Conservation (phyloP, 164 flowering plant genomes). For the Vitis rupestris region DNA sequence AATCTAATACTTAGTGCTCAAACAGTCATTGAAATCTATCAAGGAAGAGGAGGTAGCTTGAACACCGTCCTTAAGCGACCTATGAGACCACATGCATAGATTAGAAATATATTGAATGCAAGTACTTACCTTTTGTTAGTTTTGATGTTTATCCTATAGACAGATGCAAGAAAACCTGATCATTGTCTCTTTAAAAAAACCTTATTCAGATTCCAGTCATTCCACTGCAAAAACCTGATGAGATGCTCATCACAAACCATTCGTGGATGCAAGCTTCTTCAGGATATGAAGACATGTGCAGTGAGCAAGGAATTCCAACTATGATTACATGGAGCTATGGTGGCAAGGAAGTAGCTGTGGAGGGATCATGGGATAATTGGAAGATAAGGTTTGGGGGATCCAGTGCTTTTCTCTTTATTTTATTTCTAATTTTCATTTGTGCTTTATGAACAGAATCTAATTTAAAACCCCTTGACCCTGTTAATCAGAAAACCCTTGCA, state of each 20-base stretch:
- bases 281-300: slow-evolving; percentile 49
- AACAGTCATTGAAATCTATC: no score
- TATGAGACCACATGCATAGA: no score
- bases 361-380: slow-evolving; percentile 97
- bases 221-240: slow-evolving; percentile 79
- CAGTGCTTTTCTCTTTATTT: neutral
- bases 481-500: slow-evolving; percentile 60
- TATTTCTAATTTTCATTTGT: neutral
- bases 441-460: slow-evolving; percentile 3
- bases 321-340: slow-evolving; percentile 87
- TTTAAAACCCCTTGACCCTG: slow-evolving; percentile 1
- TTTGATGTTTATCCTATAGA: neutral
- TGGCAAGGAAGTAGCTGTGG: slow-evolving; percentile 73
- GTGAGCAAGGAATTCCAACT: slow-evolving; percentile 81
- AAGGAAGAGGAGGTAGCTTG: no score
- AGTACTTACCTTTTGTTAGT: neutral
- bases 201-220: slow-evolving; percentile 56
- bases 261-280: slow-evolving; percentile 50
- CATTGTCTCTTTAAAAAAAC: neutral
- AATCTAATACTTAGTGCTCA: no score
- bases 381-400: slow-evolving; percentile 48
- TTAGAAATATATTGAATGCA: neutral
- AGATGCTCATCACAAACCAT: slow-evolving; percentile 43
- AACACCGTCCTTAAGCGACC: no score
- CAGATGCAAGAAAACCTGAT: neutral